A percentile compares a stretch with the other conserved stretches of the same genome.
Conservation (phyloP, 345 rosid genomes). For the Barbarea vulgaris region DNA sequence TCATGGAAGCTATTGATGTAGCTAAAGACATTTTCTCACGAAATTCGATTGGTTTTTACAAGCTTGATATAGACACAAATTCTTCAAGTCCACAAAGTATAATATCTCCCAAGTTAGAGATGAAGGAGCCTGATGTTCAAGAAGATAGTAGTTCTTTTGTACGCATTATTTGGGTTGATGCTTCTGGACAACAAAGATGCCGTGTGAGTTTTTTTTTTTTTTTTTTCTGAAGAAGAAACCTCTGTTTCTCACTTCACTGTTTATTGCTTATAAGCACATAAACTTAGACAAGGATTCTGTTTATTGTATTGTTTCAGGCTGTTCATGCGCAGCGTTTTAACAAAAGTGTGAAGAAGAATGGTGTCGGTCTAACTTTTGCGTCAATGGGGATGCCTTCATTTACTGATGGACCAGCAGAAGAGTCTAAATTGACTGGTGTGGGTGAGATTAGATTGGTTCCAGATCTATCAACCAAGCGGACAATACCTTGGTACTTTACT, state of each 20-base stretch:
- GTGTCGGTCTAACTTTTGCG: slow-evolving; percentile 82
- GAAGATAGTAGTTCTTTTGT: slow-evolving; percentile 53
- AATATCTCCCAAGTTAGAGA: slow-evolving; percentile 29
- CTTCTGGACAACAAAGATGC: slow-evolving; percentile 95
- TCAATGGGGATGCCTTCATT: slow-evolving; percentile 82
- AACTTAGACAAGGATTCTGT: background rate
- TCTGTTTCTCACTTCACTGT: background rate
- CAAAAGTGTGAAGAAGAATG: slow-evolving; percentile 60
- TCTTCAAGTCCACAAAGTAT: slow-evolving; percentile 37
- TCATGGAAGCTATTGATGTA: slow-evolving; percentile 83
- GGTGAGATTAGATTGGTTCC: slow-evolving; percentile 95
- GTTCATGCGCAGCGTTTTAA: slow-evolving; percentile 74
- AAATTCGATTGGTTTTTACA: slow-evolving; percentile 71
- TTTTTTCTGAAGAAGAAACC: background rate
- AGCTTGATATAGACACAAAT: slow-evolving; percentile 44
- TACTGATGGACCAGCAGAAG: slow-evolving; percentile 84
- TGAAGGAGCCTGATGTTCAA: slow-evolving; percentile 34
- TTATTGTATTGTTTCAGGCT: slow-evolving; percentile 53
- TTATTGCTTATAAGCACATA: background rate
- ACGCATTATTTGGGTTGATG: slow-evolving; percentile 87
- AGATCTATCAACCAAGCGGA: slow-evolving; percentile 68
- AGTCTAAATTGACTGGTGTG: slow-evolving; percentile 64
- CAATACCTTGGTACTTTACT: slow-evolving; percentile 73
- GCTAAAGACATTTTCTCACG: slow-evolving; percentile 71
- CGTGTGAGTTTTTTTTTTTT: slow-evolving; percentile 58